Evolutionary conservation across 2,329 filamentous ascomycete genomes (phyloP).

Genomic region (Periconia sp.): DNA sequence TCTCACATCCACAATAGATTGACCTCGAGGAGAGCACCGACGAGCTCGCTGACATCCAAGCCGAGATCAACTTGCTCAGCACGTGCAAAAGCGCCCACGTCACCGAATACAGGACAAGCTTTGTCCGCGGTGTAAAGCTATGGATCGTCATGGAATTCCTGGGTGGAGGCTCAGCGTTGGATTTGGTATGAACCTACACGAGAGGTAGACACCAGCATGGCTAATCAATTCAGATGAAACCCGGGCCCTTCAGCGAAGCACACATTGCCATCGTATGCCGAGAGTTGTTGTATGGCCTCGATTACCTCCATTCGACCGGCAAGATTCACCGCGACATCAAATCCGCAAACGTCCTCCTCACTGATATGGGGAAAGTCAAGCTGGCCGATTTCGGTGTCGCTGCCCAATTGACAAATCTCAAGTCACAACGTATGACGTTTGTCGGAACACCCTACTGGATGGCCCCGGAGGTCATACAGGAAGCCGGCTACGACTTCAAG

Average conservation of each 20-base stretch:
- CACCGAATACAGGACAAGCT: slow-evolving; percentile 95
- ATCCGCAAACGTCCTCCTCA: slow-evolving; percentile 94
- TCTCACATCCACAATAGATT: slow-evolving; percentile 65
- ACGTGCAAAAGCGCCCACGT: slow-evolving; percentile 94
- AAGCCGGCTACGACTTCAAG: slow-evolving; percentile 96
- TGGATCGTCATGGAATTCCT: slow-evolving; percentile 99
- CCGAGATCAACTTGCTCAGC: slow-evolving; percentile 93
- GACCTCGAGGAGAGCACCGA: slow-evolving; percentile 98
- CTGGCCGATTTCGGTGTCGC: slow-evolving; percentile 97
- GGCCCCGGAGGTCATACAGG: slow-evolving; percentile 97
- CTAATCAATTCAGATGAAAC: slow-evolving; percentile 72
- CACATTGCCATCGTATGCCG: slow-evolving; percentile 95
- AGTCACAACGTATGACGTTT: slow-evolving; percentile 96
- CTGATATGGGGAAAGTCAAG: slow-evolving; percentile 88
- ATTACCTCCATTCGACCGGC: slow-evolving; percentile 91
- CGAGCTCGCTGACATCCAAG: slow-evolving; percentile 97
- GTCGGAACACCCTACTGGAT: slow-evolving; percentile 99
- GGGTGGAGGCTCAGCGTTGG: slow-evolving; percentile 92
- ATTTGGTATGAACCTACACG: slow-evolving; percentile 69
- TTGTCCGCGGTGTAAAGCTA: slow-evolving; percentile 92
- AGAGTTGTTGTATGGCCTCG: slow-evolving; percentile 85
- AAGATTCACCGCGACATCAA: slow-evolving; percentile 98
- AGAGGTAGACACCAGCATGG: neutral
- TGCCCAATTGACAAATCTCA: slow-evolving; percentile 95
- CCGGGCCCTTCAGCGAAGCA: slow-evolving; percentile 82